Evolutionary conservation across 257 asterid genomes (phyloP), one percentile per base, ranked within the genome.

Genomic region (Penstemon eatonii): DNA sequence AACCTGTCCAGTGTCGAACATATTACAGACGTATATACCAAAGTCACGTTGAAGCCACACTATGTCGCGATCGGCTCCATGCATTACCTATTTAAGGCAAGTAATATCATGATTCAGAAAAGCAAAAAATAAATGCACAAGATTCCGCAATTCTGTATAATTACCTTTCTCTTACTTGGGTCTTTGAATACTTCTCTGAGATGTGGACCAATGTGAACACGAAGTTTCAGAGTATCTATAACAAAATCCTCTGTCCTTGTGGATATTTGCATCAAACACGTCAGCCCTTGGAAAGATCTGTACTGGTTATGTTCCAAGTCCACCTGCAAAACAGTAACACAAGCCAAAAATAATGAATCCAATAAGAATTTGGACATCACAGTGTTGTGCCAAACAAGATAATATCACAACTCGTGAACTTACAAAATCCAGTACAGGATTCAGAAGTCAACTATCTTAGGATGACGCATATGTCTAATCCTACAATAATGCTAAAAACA

Each of bases 1-100:
- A 67, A 92, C 98, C 99, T 89, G 99, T 63, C 97, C 99, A 11
- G 99, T 91, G 86, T 91, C 99, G 65, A 94, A 94, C 95, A 94
- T 70, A 76, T 94, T 94, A 89, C 99, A 94, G 78, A 94, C 79
- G 39, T 94, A 94, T 78, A 94, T 89, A 79, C 96, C 95, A 71
- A 94, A 94, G 82, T 94, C 99, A 36, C 91, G 84, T 79, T 94
- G 91, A 79, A 94, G 99, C 99, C 99, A 94, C 45, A 80, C 1
- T 65, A 94, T 89, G 75, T 94, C 99, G 44, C 83, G 85, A 79
- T 91, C 87, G 66, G 99, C 96, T 72, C 99, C 99, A 86, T 91
- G 99, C 88, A 94, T n/a, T 51, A 94, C 99, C 98, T 92, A 82
- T 73, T 74, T 43, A 72, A 69, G 56, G 73, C 63, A 78, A 77